Percentiles rank a stretch among this genome's conserved stretches.
Conservation (phyloP, 805 yeast genomes). For the Debaryomyces tyrocola region DNA sequence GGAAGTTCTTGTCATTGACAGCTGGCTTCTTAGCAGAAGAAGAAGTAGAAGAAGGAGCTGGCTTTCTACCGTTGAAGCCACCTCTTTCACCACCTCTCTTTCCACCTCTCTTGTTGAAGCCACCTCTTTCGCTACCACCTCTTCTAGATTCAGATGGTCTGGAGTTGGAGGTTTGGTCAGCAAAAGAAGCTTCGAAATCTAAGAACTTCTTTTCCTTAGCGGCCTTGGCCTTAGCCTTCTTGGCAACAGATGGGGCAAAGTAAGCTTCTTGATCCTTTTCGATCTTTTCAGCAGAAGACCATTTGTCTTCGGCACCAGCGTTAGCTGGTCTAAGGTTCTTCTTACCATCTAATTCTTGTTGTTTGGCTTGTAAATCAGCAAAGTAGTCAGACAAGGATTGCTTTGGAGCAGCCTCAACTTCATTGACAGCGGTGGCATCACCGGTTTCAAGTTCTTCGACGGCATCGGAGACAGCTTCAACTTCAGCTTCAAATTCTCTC, state of each 20-base stretch:
- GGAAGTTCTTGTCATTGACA: slow-evolving; percentile 67
- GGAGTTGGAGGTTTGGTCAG: slow-evolving; percentile 52
- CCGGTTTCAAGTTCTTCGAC: slow-evolving; percentile 37
- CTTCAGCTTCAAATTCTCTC: slow-evolving; percentile 65
- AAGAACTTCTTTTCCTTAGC: slow-evolving; percentile 79
- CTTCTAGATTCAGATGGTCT: slow-evolving; percentile 25
- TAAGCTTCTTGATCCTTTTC: slow-evolving; percentile 64
- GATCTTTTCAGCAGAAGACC: slow-evolving; percentile 55
- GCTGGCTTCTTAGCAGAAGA: slow-evolving; percentile 30
- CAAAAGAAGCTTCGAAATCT: slow-evolving; percentile 71
- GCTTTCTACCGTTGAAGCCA: slow-evolving; percentile 22
- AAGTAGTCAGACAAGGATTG: slow-evolving; percentile 87
- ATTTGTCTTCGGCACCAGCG: slow-evolving; percentile 56
- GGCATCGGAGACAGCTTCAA: slow-evolving; percentile 47
- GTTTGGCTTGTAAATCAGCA: slow-evolving; percentile 57
- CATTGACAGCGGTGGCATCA: slow-evolving; percentile 50
- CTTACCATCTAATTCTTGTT: slow-evolving; percentile 37
- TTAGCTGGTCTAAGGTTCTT: slow-evolving; percentile 50
- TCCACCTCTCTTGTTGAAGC: slow-evolving; percentile 28
- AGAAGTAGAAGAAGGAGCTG: slow-evolving; percentile 20
- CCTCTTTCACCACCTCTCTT: slow-evolving; percentile 33
- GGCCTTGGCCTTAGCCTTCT: slow-evolving; percentile 70
- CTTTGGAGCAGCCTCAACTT: slow-evolving; percentile 46
- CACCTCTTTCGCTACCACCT: slow-evolving; percentile 22
- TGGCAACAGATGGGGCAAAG: slow-evolving; percentile 59